Evolutionary conservation across 2,329 filamentous ascomycete species (phyloP).

Genomic region (Ceratocystis eucalypticola): DNA sequence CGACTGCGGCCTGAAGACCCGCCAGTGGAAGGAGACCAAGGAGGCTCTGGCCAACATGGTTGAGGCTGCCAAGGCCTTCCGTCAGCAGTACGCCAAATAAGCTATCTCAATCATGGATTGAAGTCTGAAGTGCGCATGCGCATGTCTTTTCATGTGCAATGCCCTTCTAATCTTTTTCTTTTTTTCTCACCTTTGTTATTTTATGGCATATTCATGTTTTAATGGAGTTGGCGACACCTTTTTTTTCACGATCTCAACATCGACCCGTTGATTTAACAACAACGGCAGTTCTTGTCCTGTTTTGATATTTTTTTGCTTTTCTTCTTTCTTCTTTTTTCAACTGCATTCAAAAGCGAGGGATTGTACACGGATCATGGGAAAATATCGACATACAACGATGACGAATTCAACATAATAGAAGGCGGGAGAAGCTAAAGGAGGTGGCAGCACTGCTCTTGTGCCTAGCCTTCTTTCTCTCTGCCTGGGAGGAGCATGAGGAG

Average conservation of each 20-base stretch:
- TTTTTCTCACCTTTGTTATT: slow-evolving; percentile 23
- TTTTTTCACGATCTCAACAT: slow-evolving; percentile 44
- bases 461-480: slow-evolving; percentile 4
- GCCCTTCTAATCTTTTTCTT: slow-evolving; percentile 12
- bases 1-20: slow-evolving; percentile 98
- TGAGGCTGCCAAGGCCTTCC: slow-evolving; percentile 94
- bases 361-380: slow-evolving; percentile 20
- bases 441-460: background rate
- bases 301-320: slow-evolving; percentile 18
- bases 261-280: slow-evolving; percentile 24
- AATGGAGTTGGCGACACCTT: slow-evolving; percentile 23
- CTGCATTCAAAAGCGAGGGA: slow-evolving; percentile 19
- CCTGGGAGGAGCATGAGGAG: slow-evolving; percentile 20
- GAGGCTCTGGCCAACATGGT: slow-evolving; percentile 93
- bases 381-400: slow-evolving; percentile 20
- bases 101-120: slow-evolving; percentile 9
- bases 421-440: slow-evolving; percentile 9
- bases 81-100: slow-evolving; percentile 68
- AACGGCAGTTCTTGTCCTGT: slow-evolving; percentile 19
- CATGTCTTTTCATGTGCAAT: background rate
- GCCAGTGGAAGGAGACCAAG: slow-evolving; percentile 98
- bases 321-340: slow-evolving; percentile 18
- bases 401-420: slow-evolving; percentile 22
- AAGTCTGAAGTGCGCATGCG: slow-evolving; percentile 10
- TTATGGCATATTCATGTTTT: slow-evolving; percentile 22